Conservation (phyloP, 2,329 filamentous ascomycete genomes). For the Aureobasidium lini region DNA sequence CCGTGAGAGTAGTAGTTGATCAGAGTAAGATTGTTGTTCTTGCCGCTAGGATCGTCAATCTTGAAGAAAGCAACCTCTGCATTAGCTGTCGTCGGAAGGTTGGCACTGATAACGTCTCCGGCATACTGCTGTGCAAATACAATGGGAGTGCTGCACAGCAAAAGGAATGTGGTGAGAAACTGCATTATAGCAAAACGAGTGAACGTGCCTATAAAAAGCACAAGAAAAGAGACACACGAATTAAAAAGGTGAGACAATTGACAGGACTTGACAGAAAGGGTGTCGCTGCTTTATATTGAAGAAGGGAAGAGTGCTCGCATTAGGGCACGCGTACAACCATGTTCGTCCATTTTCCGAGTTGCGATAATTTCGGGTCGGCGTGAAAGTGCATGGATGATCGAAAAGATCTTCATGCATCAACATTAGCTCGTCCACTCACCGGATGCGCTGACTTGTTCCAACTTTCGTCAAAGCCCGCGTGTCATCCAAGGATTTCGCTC, state of each 20-base stretch:
- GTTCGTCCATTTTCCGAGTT: not conserved
- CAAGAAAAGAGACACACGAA: not conserved
- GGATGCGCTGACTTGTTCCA: not conserved
- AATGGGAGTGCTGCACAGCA: not conserved
- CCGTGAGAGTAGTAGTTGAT: constrained; percentile 31
- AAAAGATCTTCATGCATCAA: constrained; percentile 3
- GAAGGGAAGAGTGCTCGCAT: not conserved
- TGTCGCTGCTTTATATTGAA: not conserved
- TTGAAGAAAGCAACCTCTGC: constrained; percentile 29
- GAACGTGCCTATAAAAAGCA: constrained; percentile 1
- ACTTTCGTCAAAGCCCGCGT: not conserved
- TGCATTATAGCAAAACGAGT: constrained; percentile 8
- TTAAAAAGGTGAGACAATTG: not conserved
- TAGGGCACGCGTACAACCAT: not conserved
- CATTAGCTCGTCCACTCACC: not conserved
- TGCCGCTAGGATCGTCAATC: constrained; percentile 23
- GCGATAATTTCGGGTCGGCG: constrained; percentile 7
- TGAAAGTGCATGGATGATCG: not conserved
- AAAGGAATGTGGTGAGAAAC: not conserved
- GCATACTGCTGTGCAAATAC: constrained; percentile 26
- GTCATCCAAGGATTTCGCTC: not conserved
- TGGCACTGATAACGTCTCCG: constrained; percentile 25
- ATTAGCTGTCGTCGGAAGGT: constrained; percentile 24
- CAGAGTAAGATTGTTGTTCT: constrained; percentile 24
- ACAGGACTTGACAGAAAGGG: not conserved